These are phyloP conservation scores for Williopsis jadinii DNA, from an alignment of 1,139 yeast species.

Conservation along the genomic window DNA sequence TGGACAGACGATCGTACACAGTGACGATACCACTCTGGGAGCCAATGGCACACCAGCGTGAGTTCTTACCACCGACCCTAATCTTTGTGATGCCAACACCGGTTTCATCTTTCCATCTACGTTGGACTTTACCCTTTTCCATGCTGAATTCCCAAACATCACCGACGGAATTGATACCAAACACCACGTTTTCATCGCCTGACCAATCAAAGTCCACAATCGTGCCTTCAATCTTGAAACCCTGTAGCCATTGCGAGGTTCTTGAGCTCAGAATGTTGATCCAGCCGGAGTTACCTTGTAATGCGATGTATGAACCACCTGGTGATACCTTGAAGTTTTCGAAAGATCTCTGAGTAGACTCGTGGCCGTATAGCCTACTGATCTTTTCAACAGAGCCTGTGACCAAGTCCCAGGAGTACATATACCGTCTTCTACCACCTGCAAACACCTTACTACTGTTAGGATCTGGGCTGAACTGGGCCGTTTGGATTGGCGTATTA, in stretches of 20 bases:
- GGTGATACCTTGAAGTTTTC: slow-evolving; percentile 75
- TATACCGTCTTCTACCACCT: slow-evolving; percentile 86
- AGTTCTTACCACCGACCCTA: slow-evolving; percentile 70
- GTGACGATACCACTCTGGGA: slow-evolving; percentile 85
- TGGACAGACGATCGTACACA: slow-evolving; percentile 52
- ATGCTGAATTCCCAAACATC: slow-evolving; percentile 86
- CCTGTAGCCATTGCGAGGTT: slow-evolving; percentile 81
- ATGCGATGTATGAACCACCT: slow-evolving; percentile 63
- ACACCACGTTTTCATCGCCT: slow-evolving; percentile 41
- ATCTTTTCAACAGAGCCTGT: slow-evolving; percentile 76
- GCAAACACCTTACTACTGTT: slow-evolving; percentile 59
- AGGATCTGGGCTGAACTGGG: slow-evolving; percentile 48
- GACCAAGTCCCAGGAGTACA: slow-evolving; percentile 86
- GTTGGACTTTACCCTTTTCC: slow-evolving; percentile 37
- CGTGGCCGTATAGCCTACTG: slow-evolving; percentile 88
- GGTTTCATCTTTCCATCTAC: slow-evolving; percentile 82
- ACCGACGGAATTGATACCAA: slow-evolving; percentile 72
- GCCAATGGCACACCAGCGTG: slow-evolving; percentile 87
- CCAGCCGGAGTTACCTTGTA: slow-evolving; percentile 88
- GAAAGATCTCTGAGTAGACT: slow-evolving; percentile 75
- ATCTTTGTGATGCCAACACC: slow-evolving; percentile 79
- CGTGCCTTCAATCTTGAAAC: slow-evolving; percentile 84
- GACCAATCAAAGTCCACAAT: slow-evolving; percentile 74
- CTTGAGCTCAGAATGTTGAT: slow-evolving; percentile 68
- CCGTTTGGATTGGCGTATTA: slow-evolving; percentile 74